Evolutionary conservation across 805 yeast genomes (phyloP).

Genomic region (Komagataella populi): DNA sequence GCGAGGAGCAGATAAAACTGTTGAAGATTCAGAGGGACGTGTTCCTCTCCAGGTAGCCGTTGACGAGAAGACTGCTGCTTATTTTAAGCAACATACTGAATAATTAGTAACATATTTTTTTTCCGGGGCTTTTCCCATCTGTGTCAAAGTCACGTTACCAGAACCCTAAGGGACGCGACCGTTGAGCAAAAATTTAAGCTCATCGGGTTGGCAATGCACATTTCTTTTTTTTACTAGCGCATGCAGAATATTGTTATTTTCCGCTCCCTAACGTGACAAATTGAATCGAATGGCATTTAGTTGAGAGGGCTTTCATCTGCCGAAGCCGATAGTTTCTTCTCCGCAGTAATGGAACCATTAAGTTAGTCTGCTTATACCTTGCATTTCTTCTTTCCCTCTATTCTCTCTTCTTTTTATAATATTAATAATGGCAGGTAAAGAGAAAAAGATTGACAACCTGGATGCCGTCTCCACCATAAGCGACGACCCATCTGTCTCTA

Average conservation of each 20-base stretch:
- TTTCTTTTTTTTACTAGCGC: not conserved
- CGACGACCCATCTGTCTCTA: not conserved
- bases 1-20: constrained; percentile 50
- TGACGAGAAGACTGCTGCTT: constrained; percentile 24
- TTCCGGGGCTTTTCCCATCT: not conserved
- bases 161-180: not conserved
- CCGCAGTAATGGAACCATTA: not conserved
- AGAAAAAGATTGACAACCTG: not conserved
- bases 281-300: not conserved
- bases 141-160: not conserved
- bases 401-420: not conserved
- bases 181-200: not conserved
- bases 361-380: not conserved
- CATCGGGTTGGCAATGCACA: not conserved
- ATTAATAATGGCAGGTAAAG: constrained; percentile 2
- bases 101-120: not conserved
- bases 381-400: not conserved
- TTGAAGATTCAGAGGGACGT: constrained; percentile 36
- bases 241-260: not conserved
- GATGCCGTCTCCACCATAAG: not conserved
- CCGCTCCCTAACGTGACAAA: not conserved
- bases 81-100: not conserved
- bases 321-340: not conserved
- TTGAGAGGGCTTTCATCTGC: not conserved
- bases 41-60: constrained; percentile 41